Base-by-base conservation (phyloP, 225 moss, liverwort and hornwort genomes). In the Pseudoscleropodium purum region DNA sequence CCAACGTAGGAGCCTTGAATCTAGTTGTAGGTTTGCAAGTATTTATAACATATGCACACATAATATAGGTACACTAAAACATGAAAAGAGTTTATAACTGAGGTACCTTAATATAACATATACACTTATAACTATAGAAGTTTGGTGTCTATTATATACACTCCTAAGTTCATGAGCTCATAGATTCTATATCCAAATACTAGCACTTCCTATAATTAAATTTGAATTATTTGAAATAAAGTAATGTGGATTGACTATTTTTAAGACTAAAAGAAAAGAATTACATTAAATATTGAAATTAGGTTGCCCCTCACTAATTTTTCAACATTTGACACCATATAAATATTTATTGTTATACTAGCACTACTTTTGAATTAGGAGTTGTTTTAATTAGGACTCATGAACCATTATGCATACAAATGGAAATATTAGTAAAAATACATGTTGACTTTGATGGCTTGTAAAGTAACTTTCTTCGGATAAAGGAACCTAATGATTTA, bases 261-360 rank as follows among this genome's bases (percentile, higher is more conserved):
- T 6, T 1, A 15, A 24, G 25, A 36, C 0, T 56, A 3, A 16
- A 79, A 37, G 10, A 6, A 16, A 15, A 56, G 16, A 10, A 10
- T 3, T 41, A 26, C 15, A 41, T 15, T 14, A 72, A 26, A 43
- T 43, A 43, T 16, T 29, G 16, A 43, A 73, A 29, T 9, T 17
- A 43, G 3, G 27, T 43, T 43, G 5, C 9, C 4, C 21, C 9
- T 73, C 16, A 73, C 29, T 73, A 29, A 73, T 43, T 17, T 43
- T 16, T 43, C 2, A 0, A 10, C 10, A 74, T 15, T 43, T 43
- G 9, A 73, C 9, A 43, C 9, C 5, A 8, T 26, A 15, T 17
- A 27, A 73, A 73, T 43, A 73, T 72, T 72, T 27, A 9, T 2
- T 43, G 1, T 15, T 27, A 15, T 1, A 25, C 0, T 14, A 25